These are phyloP conservation scores for Boletus huronensis DNA, from an alignment of 768 basidiomycete species.

Conservation along the genomic window DNA sequence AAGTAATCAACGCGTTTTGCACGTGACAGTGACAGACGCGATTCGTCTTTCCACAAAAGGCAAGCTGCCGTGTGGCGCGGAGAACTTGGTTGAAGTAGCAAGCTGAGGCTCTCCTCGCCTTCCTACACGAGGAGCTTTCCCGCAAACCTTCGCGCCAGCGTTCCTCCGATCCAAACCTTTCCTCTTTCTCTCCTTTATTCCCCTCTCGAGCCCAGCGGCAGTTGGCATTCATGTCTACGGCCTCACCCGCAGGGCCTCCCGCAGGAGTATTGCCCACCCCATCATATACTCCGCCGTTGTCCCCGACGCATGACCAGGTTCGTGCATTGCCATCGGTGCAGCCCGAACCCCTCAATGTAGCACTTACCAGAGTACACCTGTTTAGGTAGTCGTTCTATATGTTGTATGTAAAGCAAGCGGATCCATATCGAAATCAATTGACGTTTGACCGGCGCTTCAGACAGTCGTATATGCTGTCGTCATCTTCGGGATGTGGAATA, in stretches of 20 bases:
- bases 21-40: slow-evolving; percentile 37
- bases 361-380: slow-evolving; percentile 18
- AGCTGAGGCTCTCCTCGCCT: slow-evolving; percentile 2
- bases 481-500: slow-evolving; percentile 86
- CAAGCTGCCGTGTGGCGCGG: slow-evolving; percentile 17
- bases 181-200: background rate
- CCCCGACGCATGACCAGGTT: slow-evolving; percentile 72
- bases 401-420: slow-evolving; percentile 50
- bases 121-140: slow-evolving; percentile 28
- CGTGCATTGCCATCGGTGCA: slow-evolving; percentile 26
- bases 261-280: slow-evolving; percentile 34
- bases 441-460: slow-evolving; percentile 35
- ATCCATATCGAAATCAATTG: slow-evolving; percentile 8
- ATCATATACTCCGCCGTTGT: slow-evolving; percentile 40
- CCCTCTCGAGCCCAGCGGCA: slow-evolving; percentile 17
- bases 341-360: slow-evolving; percentile 18
- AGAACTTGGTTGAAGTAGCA: slow-evolving; percentile 14
- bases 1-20: slow-evolving; percentile 32
- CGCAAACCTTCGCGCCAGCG: slow-evolving; percentile 19
- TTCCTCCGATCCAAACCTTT: slow-evolving; percentile 15
- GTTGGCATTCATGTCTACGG: slow-evolving; percentile 32
- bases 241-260: slow-evolving; percentile 32
- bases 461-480: slow-evolving; percentile 83
- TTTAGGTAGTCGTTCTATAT: slow-evolving; percentile 69
- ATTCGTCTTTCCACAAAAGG: slow-evolving; percentile 16